Evolutionary conservation across 2,329 filamentous ascomycete species (phyloP).

Genomic region (Metarhizium guizhouense): DNA sequence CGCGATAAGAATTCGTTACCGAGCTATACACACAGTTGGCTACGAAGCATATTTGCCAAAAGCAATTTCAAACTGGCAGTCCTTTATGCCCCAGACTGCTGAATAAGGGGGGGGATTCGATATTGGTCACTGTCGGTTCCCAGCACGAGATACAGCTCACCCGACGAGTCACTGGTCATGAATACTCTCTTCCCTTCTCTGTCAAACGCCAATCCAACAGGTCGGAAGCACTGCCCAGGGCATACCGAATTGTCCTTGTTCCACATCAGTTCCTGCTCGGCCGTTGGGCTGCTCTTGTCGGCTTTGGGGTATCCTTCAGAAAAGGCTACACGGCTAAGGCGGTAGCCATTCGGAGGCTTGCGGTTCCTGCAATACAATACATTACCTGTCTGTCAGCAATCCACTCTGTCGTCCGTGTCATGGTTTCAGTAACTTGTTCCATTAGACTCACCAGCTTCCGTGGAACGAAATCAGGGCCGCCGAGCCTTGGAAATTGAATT

Average conservation of each 20-base stretch:
- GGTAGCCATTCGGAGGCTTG: slow-evolving; percentile 26
- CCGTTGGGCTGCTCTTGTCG: slow-evolving; percentile 25
- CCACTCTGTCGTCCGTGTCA: neutral
- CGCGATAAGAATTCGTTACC: neutral
- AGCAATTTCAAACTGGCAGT: neutral
- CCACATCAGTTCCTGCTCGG: slow-evolving; percentile 37
- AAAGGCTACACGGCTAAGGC: slow-evolving; percentile 28
- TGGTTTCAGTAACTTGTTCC: neutral
- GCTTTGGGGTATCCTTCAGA: slow-evolving; percentile 24
- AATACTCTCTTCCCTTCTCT: slow-evolving; percentile 34
- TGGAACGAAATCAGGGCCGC: slow-evolving; percentile 55
- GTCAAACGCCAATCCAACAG: slow-evolving; percentile 36
- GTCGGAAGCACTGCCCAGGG: slow-evolving; percentile 41
- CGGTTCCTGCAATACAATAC: slow-evolving; percentile 18
- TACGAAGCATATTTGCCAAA: neutral
- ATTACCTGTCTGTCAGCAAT: neutral
- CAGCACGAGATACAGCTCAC: slow-evolving; percentile 42
- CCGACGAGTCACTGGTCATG: slow-evolving; percentile 43
- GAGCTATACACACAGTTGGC: neutral
- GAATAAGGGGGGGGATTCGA: neutral
- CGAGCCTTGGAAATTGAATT: slow-evolving; percentile 45
- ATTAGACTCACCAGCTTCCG: slow-evolving; percentile 40
- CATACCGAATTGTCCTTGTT: slow-evolving; percentile 38
- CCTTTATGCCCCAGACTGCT: neutral
- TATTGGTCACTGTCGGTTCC: slow-evolving; percentile 5